Base-by-base conservation (phyloP, 106 monocot species). In the Dendrobium huoshanense region DNA sequence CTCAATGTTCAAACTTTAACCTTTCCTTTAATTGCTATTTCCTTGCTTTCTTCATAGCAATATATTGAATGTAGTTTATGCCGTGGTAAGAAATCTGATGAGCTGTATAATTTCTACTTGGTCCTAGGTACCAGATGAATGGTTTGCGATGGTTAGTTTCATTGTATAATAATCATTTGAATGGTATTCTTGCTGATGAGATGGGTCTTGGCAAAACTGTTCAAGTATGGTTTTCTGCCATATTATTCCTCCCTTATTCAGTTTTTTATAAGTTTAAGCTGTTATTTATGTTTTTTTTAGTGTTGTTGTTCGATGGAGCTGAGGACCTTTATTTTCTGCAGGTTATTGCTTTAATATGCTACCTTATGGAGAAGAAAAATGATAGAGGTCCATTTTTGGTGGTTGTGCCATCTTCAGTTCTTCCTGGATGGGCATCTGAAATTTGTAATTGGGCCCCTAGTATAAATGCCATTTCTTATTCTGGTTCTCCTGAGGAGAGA, bases 171-270 rank as follows among this genome's bases (percentile, higher is more conserved):
- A 99, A 99, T 80, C 90, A 99, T 79, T 85, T 99, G 81, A 99
- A 99, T 87, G 99, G 99, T 56, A 99, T 99, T 78, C 91, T 99
- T 80, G 99, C 99, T 42, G 99, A 99, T 93, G 99, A 99, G 88
- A 99, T 99, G 99, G 99, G 99, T 79, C 95, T 99, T 86, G 99
- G 99, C 11, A 99, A 99, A 93, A 99, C 99, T 76, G 99, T 99
- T 44, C 99, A 99, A 85, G 95, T 99, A 85, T 67, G 80, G 17
- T 45, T 75, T 64, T 49, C 13, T 80, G 61, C 49, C 45, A 41
- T 82, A 51, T 67, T 33, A 67, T 29, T 31, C 29, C 44, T 47
- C 18, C 51, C 25, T 42, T 45, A 20, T 33, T 70, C 37, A 65
- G 54, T 87, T 43, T 76, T 49, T 49, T 25, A 25, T 15, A 25